Conservation (phyloP, 805 yeast genomes). For the Pichia membranifaciens region DNA sequence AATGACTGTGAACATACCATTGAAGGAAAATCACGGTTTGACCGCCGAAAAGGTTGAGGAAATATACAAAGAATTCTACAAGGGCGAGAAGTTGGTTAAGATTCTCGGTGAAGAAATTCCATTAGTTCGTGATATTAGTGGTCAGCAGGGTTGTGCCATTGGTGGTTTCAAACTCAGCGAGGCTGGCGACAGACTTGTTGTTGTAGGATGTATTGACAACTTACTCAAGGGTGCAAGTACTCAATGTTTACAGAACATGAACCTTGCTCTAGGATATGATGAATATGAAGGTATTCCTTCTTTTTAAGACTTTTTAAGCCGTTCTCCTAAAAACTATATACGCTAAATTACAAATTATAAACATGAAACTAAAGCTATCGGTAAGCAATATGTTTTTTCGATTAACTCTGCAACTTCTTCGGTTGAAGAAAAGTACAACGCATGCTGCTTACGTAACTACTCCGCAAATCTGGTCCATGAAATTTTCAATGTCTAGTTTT, state of each 20-base stretch:
- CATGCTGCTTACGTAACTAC: no score
- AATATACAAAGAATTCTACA: constrained; percentile 81
- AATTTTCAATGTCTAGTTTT: no score
- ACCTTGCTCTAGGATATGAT: constrained; percentile 80
- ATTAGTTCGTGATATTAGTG: constrained; percentile 81
- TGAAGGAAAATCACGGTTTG: constrained; percentile 49
- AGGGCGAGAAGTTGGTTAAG: constrained; percentile 77
- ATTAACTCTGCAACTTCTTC: no score
- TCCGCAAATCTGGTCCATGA: no score
- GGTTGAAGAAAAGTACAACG: no score
- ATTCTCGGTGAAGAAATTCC: constrained; percentile 94
- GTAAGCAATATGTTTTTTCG: no score
- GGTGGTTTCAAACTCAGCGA: constrained; percentile 96
- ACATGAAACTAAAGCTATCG: no score
- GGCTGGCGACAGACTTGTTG: constrained; percentile 81
- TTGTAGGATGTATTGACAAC: constrained; percentile 94
- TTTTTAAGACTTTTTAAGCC: constrained; percentile 1
- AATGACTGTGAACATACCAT: constrained; percentile 85
- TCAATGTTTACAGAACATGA: constrained; percentile 94
- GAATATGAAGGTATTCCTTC: constrained; percentile 92
- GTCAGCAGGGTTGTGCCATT: constrained; percentile 89
- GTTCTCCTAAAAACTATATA: no score
- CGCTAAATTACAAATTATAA: no score
- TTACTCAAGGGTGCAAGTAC: constrained; percentile 98
- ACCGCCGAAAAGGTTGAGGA: constrained; percentile 79